Evolutionary conservation across 106 monocot genomes (phyloP).

Genomic region (Dioscorea dumetorum): DNA sequence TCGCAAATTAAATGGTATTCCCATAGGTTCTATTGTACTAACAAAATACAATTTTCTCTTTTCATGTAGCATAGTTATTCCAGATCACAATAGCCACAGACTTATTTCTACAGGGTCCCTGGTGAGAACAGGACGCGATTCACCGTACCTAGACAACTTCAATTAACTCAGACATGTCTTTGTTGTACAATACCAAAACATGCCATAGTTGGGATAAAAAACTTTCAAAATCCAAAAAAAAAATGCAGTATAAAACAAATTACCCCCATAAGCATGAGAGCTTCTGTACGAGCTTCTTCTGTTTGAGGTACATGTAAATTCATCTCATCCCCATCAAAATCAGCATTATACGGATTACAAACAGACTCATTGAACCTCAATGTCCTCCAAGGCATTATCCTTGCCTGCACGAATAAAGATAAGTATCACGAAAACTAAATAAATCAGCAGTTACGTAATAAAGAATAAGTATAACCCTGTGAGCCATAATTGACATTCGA

Average conservation of each 20-base stretch:
- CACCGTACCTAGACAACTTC: background rate
- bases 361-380: slow-evolving; percentile 98
- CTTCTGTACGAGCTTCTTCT: slow-evolving; percentile 99
- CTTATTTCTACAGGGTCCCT: no score
- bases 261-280: slow-evolving; percentile 99
- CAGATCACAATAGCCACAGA: no score
- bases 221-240: no score
- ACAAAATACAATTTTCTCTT: no score
- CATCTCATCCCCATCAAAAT: slow-evolving; percentile 99
- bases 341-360: slow-evolving; percentile 99
- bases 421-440: background rate
- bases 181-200: no score
- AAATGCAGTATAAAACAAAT: background rate
- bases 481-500: slow-evolving; percentile 99
- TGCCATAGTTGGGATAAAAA: no score
- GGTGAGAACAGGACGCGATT: no score
- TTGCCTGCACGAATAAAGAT: slow-evolving; percentile 44
- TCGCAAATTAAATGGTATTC: no score
- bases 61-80: no score
- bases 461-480: slow-evolving; percentile 44
- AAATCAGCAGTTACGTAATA: slow-evolving; percentile 4
- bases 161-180: background rate
- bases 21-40: no score
- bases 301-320: slow-evolving; percentile 99
- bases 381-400: slow-evolving; percentile 96